Base-by-base conservation (phyloP, 73 alveolate species). In the Loxodes magnus region DNA sequence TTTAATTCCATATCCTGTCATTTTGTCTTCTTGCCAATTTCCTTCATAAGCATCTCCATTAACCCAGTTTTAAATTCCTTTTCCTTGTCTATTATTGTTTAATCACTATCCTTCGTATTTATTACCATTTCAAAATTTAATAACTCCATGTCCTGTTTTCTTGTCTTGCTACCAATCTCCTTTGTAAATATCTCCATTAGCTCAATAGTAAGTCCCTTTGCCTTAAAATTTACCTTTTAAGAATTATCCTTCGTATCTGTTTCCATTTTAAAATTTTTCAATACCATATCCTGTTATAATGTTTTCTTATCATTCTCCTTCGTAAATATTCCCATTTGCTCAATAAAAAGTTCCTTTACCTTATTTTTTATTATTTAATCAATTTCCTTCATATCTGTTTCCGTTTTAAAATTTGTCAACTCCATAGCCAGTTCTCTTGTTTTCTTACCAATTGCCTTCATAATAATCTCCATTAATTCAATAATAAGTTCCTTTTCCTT, bases 61-160 rank as follows among this genome's bases (percentile, higher is more conserved):
- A 6, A 36, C 52, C 61, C 95, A 87, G 16, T 24, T 56, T 51
- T 87, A 94, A n/a, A 23, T 44, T 7, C 97, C 97, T 54, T 43
- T 43, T 7, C 85, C 82, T 46, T 83, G 88, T 57, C 74, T 65
- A 5, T 43, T 34, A 61, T 83, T 94, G 51, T 84, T 71, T 3
- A 54, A 24, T 92, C 95, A 87, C 35, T 73, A n/a, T 39, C 69
- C 75, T 61, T 60, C 68, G 46, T 24, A 76, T 31, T 22, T 37
- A 29, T 48, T 56, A 26, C 88, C 93, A 5, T 82, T 87, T 34
- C 33, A 29, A 43, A 59, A 71, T 31, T 33, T 7, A 5, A 33
- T 55, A n/a, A 22, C 55, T 19, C 88, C 88, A 28, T 36, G 28
- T 42, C 88, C 88, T 24, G 43, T 59, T 3, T 58, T 25, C 50